phyloP scores from a whole-genome alignment of 768 basidiomycete species.

The Rhodotorula paludigena region DNA sequence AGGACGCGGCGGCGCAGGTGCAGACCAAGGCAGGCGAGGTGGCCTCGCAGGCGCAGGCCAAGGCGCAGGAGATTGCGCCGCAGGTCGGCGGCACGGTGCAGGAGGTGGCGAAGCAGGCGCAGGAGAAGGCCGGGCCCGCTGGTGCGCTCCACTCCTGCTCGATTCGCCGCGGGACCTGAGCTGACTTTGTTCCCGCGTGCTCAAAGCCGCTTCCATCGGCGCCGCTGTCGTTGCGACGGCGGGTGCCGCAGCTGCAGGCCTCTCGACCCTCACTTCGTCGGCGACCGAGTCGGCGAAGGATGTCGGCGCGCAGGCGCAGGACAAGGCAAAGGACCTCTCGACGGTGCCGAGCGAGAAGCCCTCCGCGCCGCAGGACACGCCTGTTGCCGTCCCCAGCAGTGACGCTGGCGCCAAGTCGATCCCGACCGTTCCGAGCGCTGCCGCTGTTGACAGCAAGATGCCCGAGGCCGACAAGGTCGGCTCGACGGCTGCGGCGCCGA shows the following conservation, averaged over 20 bases:
- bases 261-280: slow-evolving; percentile 3
- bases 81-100: slow-evolving; percentile 6
- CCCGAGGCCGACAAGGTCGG: neutral
- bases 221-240: slow-evolving; percentile 11
- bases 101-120: slow-evolving; percentile 6
- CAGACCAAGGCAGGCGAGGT: neutral
- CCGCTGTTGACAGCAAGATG: neutral
- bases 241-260: slow-evolving; percentile 16
- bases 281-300: slow-evolving; percentile 1
- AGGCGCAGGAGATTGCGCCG: neutral
- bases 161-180: too few species aligned
- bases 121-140: neutral
- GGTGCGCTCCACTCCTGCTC: neutral
- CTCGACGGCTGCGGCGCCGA: slow-evolving; percentile 5
- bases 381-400: neutral
- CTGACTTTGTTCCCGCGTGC: neutral
- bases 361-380: neutral
- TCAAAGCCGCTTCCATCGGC: slow-evolving; percentile 10
- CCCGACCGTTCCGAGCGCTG: neutral
- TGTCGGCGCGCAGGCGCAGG: neutral
- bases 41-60: neutral
- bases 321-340: neutral
- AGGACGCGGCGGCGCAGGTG: neutral
- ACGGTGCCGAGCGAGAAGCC: neutral
- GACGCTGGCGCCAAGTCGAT: neutral